These are phyloP conservation scores for Coffea humblotiana DNA, from an alignment of 305 asterid species.

Conservation along the genomic window DNA sequence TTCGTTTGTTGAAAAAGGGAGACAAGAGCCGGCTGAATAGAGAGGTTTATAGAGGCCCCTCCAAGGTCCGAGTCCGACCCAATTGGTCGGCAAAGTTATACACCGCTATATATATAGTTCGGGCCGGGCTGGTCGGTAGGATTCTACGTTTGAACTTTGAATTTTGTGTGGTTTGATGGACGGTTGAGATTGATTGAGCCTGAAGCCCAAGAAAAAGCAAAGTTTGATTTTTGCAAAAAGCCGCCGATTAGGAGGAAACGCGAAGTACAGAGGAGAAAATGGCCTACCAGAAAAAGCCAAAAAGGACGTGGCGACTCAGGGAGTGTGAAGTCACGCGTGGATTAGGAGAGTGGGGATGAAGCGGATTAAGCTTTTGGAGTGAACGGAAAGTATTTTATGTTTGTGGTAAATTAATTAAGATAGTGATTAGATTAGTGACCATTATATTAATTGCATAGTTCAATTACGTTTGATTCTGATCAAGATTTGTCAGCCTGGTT, in stretches of 20 bases:
- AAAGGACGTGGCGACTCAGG: not conserved
- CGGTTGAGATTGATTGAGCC: constrained; percentile 16
- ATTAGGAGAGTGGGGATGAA: not conserved
- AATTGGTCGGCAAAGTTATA: not conserved
- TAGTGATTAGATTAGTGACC: too few relatives aligned
- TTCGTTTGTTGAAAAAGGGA: not conserved
- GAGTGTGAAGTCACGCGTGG: not conserved
- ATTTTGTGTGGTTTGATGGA: not conserved
- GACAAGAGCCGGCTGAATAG: not conserved
- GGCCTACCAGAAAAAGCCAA: too few relatives aligned
- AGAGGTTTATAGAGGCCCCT: not conserved
- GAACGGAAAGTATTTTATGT: not conserved
- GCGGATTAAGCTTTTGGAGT: not conserved
- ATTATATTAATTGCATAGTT: too few relatives aligned
- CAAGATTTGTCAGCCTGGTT: too few relatives aligned
- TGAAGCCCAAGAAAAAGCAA: too few relatives aligned
- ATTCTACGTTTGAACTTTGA: not conserved
- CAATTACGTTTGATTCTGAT: too few relatives aligned
- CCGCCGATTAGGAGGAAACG: not conserved
- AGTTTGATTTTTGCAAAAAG: not conserved
- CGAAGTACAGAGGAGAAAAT: too few relatives aligned
- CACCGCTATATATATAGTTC: not conserved
- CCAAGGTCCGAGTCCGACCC: not conserved
- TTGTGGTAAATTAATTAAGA: too few relatives aligned
- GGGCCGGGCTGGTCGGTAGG: not conserved